Conservation (phyloP, 2,329 filamentous ascomycete genomes). For the Xylariaceae sp. region DNA sequence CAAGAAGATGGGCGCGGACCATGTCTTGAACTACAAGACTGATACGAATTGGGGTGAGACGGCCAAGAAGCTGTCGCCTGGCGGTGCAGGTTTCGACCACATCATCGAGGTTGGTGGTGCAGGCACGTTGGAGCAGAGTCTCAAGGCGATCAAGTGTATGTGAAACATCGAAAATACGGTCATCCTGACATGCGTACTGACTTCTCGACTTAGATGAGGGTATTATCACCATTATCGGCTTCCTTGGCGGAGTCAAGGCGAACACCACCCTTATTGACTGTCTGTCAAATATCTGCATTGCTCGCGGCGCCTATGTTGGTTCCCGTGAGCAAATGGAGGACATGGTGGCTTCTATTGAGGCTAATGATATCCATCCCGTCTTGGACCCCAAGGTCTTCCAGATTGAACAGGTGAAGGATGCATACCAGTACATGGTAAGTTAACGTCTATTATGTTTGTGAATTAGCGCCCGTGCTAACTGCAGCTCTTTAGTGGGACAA, state of each 20-base stretch:
- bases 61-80: constrained; percentile 40
- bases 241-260: constrained; percentile 42
- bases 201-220: constrained; percentile 34
- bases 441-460: background rate
- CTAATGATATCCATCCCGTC: constrained; percentile 42
- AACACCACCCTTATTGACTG: constrained; percentile 54
- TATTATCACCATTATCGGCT: constrained; percentile 43
- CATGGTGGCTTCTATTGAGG: constrained; percentile 43
- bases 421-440: constrained; percentile 53
- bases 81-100: constrained; percentile 45
- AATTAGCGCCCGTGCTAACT: background rate
- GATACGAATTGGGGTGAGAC: constrained; percentile 45
- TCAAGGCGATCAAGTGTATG: constrained; percentile 39
- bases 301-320: constrained; percentile 42
- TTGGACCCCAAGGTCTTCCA: constrained; percentile 38
- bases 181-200: background rate
- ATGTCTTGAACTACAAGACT: constrained; percentile 50
- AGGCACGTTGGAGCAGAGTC: constrained; percentile 42
- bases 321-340: constrained; percentile 40
- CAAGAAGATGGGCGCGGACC: constrained; percentile 46
- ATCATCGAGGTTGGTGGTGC: constrained; percentile 49
- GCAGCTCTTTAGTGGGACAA: constrained; percentile 38
- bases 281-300: constrained; percentile 36
- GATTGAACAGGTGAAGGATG: constrained; percentile 39
- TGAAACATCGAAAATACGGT: background rate